Evolutionary conservation across 371 early-diverging fungal genomes (phyloP), one percentile per base, ranked within the genome.

Genomic region (Circinella umbellata): DNA sequence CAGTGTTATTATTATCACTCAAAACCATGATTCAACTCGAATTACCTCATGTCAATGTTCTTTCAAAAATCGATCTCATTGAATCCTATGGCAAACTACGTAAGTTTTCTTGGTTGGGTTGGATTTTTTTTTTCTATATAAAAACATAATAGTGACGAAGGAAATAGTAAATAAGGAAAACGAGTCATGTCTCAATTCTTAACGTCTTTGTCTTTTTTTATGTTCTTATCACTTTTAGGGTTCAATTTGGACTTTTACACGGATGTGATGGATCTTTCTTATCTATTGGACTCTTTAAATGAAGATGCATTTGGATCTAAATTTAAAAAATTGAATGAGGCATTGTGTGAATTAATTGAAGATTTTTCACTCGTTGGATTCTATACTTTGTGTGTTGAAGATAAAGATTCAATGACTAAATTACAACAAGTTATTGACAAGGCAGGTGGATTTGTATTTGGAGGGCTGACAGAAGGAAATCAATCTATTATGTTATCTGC

Each of bases 181-280:
- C n/a, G 27, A 27, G 27, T 27, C 27, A 27, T 27, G 27, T 27
- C 1, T 27, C 27, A 27, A 27, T 27, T 27, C 2, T 27, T 27
- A 27, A 27, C 27, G 2, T 27, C 0, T 27, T 27, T 27, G 0
- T 27, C 1, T 27, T 27, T 27, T n/a, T n/a, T n/a, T n/a, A n/a
- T 27, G 27, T 27, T 27, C 27, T 27, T 27, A 27, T 51, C 15
- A 17, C 51, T 17, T 13, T 14, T 83, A 79, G 91, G 86, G 61
- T 96, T 97, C 78, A 92, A 91, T 68, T 85, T 98, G 53, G 97
- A 97, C 62, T 98, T 90, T 77, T 98, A 97, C 75, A 97, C 96
- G 20, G 93, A 96, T 67, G 98, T 97, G 4, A 91, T 93, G 84
- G 96, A 97, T 78, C 83, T 97, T 11, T 82, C 83, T 8, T 96